These are phyloP conservation scores for Phytophthora ramorum DNA, from an alignment of 352 stramenopile species.

Conservation along the genomic window DNA sequence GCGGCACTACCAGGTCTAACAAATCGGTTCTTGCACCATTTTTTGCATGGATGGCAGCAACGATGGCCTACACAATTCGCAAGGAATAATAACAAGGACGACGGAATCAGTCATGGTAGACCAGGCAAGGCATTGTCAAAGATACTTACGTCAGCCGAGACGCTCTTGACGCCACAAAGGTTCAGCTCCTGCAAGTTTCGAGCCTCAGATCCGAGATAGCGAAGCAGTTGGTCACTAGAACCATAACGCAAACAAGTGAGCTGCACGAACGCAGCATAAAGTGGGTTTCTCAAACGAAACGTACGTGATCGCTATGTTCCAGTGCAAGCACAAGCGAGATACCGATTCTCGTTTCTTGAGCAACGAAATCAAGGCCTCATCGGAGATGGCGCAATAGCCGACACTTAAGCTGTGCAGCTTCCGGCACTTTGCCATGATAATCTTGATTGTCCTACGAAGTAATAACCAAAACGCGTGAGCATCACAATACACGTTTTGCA, in stretches of 20 bases:
- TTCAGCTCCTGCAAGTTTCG: slow-evolving; percentile 90
- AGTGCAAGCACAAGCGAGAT: slow-evolving; percentile 81
- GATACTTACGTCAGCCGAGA: slow-evolving; percentile 74
- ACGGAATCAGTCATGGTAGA: background rate
- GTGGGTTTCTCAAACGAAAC: slow-evolving; percentile 18
- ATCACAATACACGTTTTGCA: background rate
- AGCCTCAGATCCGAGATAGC: slow-evolving; percentile 72
- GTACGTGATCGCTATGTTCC: slow-evolving; percentile 89
- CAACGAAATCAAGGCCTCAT: slow-evolving; percentile 86
- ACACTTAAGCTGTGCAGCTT: slow-evolving; percentile 90
- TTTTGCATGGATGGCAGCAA: slow-evolving; percentile 81
- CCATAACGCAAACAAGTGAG: slow-evolving; percentile 7
- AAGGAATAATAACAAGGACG: background rate
- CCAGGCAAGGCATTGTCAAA: background rate
- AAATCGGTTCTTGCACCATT: slow-evolving; percentile 66
- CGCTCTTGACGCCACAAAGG: slow-evolving; percentile 87
- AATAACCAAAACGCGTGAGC: background rate
- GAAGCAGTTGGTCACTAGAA: slow-evolving; percentile 81
- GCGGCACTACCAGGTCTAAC: slow-evolving; percentile 26
- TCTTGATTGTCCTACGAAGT: slow-evolving; percentile 74
- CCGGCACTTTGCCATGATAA: slow-evolving; percentile 89
- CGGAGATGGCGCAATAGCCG: slow-evolving; percentile 86
- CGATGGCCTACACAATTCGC: slow-evolving; percentile 47
- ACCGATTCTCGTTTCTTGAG: slow-evolving; percentile 87
- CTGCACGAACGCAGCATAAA: background rate